Base-by-base conservation (phyloP, 2,329 filamentous ascomycete species). In the Tolypocladium guangdongense region DNA sequence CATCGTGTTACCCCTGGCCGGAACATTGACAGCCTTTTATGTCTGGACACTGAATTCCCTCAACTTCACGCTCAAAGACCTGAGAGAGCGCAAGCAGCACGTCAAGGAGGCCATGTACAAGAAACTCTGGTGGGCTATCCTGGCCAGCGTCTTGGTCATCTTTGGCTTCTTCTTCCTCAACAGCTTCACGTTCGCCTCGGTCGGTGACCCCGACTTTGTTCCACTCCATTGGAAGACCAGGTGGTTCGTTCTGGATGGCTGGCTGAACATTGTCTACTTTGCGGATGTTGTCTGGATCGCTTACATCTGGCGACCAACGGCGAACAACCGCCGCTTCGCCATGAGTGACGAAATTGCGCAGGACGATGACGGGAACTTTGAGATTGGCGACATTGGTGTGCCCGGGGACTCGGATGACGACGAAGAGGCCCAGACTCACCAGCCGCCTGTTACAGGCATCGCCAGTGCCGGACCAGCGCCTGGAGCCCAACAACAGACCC, bases 301-400 rank as follows among this genome's bases (percentile, higher is more conserved):
- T 24, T 99, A 97, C 69, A 78, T 99, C 52, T 99, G 93, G 93
- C 81, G 93, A 49, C 93, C 93, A 7, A 97, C 92, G 24, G 90
- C 88, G 51, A 97, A 99, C 72, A 99, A 99, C 73, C 82, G 91
- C 62, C 83, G 93, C 54, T 99, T 99, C 64, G 93, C 93, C 57
- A 99, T 99, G 93, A 95, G 89, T 73, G 93, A 99, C 65, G 93
- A 99, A 81, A 86, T 99, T 65, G 92, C 93, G 3, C 93, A 97
- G 80, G 93, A 99, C 63, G 93, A 99, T 62, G 92, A 97, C 65
- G 93, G 93, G 37, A 81, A 77, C 47, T 99, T 99, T 67, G 93
- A 97, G 66, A 95, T 99, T 66, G 88, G 88, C 49, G 93, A 93
- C 54, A 87, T 99, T 57, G 90, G 89, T 51, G 88, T 89, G 50